Base-by-base conservation (phyloP, 1,139 yeast species). In the Blastobotrys proliferans region DNA sequence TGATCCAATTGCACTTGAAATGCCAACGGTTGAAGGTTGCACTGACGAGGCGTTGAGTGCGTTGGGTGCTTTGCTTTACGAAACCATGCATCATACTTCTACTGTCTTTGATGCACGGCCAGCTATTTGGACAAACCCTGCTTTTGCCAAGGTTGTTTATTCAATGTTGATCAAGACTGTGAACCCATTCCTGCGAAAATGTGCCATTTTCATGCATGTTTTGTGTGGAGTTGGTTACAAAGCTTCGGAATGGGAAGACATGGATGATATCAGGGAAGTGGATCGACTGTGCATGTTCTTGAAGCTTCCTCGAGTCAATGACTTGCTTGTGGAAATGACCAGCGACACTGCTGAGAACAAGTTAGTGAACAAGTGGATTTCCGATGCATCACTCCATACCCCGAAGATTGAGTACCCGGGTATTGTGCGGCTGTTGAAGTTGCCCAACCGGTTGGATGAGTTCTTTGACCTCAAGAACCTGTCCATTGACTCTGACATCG, bases 361-460 rank as follows among this genome's bases (percentile, higher is more conserved):
- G 24, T 8, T 27, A 3, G 26, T 28, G 9, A 9, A n/a, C 3
- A 10, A 10, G 4, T 31, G 36, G 36, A 3, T 22, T 9, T 4
- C 11, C n/a, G 4, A 4, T 11, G 20, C 9, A 8, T 8, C 26
- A n/a, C n/a, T 11, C 34, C 14, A 13, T 6, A 10, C 18, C 22
- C 20, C 33, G 14, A 25, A 28, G n/a, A 52, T 83, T 49, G 81
- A 81, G 43, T 83, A 77, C 51, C 88, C 94, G 0, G 92, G 94
- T 1, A 68, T 81, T 4, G 66, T 80, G 9, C 69, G 71, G 35
- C 65, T 85, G 38, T 66, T 80, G 20, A 72, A 73, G 36, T 66
- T 86, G 22, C 95, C 95, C 0, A 64, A 69, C n/a, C 69, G 85
- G 40, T 62, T 85, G 41, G 94, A 87, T 52, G 72, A 70, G 35